Percentiles rank a stretch among this genome's conserved stretches.
Evolutionary conservation across 2,329 filamentous ascomycete species (phyloP).

Genomic region (Delphinella strobiligena): DNA sequence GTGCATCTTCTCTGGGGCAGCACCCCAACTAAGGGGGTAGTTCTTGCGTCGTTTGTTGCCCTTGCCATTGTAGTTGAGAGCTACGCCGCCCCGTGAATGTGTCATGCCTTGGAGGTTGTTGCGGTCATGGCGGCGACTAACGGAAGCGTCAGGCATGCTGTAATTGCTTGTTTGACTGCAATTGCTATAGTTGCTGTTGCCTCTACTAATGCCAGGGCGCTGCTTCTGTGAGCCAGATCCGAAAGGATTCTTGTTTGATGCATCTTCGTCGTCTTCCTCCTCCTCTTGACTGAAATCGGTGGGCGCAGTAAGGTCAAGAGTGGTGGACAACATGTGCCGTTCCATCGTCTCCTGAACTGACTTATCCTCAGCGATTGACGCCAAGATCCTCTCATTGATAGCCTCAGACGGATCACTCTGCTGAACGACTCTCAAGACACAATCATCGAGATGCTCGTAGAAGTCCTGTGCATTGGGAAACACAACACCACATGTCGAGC

Average conservation of each 20-base stretch:
- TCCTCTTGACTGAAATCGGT: conserved; percentile 43
- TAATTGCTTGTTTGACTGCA: too few species aligned
- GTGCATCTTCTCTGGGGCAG: conserved; percentile 84
- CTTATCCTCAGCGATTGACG: conserved; percentile 48
- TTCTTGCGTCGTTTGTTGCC: conserved; percentile 86
- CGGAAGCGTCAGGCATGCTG: too few species aligned
- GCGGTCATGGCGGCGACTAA: too few species aligned
- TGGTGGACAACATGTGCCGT: conserved; percentile 41
- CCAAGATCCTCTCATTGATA: conserved; percentile 43
- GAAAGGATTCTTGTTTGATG: conserved; percentile 15
- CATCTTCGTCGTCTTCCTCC: conserved; percentile 46
- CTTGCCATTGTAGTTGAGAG: conserved; percentile 30
- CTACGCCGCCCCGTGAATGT: conserved; percentile 63
- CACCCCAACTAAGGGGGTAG: conserved; percentile 90
- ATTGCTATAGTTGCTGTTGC: too few species aligned
- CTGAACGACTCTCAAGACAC: conserved; percentile 51
- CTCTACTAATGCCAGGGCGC: too few species aligned
- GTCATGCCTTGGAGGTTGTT: conserved; percentile 55
- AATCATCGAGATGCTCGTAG: conserved; percentile 83
- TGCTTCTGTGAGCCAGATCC: too few species aligned
- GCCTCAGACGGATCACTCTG: conserved; percentile 46
- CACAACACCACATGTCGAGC: conserved; percentile 77
- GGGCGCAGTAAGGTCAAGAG: conserved; percentile 30
- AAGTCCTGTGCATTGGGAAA: conserved; percentile 89
- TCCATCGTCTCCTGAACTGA: conserved; percentile 46